These are phyloP conservation scores for Castanea sativa DNA, from an alignment of 306 rosid genomes.

Conservation along the genomic window DNA sequence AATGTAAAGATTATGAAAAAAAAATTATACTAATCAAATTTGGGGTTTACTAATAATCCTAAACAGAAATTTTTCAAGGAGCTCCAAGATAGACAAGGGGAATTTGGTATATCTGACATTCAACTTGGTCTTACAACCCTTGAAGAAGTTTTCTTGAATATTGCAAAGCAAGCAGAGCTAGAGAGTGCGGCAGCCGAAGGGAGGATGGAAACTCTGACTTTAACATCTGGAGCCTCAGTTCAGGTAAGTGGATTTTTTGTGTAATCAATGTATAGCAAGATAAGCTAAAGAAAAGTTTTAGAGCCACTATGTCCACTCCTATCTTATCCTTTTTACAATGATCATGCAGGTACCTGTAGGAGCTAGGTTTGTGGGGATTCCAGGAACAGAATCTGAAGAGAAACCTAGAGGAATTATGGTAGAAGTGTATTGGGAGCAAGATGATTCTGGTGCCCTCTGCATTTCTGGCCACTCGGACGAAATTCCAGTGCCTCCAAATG, in stretches of 20 bases:
- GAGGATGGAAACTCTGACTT: slow-evolving; percentile 47
- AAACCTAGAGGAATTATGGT: slow-evolving; percentile 73
- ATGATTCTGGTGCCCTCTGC: slow-evolving; percentile 71
- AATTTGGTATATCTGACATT: slow-evolving; percentile 74
- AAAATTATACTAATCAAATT: background rate
- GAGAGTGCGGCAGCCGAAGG: slow-evolving; percentile 81
- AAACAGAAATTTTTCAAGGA: slow-evolving; percentile 65
- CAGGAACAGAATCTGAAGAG: slow-evolving; percentile 65
- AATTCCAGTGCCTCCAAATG: slow-evolving; percentile 45
- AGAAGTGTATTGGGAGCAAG: slow-evolving; percentile 84
- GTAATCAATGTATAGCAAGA: background rate
- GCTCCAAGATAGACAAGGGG: slow-evolving; percentile 63
- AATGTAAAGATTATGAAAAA: background rate
- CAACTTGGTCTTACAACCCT: slow-evolving; percentile 85
- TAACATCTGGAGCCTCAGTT: slow-evolving; percentile 59
- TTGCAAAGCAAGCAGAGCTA: slow-evolving; percentile 83
- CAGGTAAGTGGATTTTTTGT: slow-evolving; percentile 35
- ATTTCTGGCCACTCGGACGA: slow-evolving; percentile 58
- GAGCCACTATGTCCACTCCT: background rate
- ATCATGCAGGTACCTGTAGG: slow-evolving; percentile 64
- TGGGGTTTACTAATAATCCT: slow-evolving; percentile 7
- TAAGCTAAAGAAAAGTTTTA: background rate
- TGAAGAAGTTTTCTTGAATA: slow-evolving; percentile 85
- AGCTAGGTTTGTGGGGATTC: slow-evolving; percentile 76
- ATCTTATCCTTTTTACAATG: slow-evolving; percentile 15